A percentile compares a stretch with the other conserved stretches of the same genome.
phyloP scores from a whole-genome alignment of 139 green algal genomes.

The Chara braunii region DNA sequence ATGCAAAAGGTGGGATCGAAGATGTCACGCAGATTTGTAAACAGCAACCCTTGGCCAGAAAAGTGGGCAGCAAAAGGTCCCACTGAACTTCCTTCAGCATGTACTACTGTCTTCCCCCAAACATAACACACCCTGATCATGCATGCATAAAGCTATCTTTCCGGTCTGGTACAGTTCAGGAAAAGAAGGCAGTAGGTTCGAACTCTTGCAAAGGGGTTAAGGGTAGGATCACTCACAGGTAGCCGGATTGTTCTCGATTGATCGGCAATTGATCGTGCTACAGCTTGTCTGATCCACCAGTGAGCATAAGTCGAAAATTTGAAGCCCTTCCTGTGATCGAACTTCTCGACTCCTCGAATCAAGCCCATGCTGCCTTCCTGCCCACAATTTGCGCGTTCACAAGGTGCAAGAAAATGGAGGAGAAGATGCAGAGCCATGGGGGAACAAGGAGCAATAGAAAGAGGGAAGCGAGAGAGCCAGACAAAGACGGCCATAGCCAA shows the following conservation, averaged over 20 bases:
- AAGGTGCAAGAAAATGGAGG: not conserved
- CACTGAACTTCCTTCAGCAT: not conserved
- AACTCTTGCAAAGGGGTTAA: constrained; percentile 38
- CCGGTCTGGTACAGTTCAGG: constrained; percentile 14
- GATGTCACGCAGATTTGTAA: too few relatives aligned
- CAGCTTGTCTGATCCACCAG: constrained; percentile 77
- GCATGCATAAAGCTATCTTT: not conserved
- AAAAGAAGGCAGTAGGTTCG: not conserved
- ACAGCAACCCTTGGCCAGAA: too few relatives aligned
- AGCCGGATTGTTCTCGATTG: constrained; percentile 59
- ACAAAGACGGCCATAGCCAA: not conserved
- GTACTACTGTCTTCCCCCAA: not conserved
- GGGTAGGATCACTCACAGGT: constrained; percentile 46
- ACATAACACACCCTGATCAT: not conserved
- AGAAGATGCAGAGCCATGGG: too few relatives aligned
- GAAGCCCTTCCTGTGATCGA: constrained; percentile 63
- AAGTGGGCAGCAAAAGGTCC: too few relatives aligned
- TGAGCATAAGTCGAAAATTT: constrained; percentile 79
- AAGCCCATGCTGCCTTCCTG: constrained; percentile 49
- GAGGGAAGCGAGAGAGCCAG: not conserved
- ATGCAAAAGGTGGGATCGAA: too few relatives aligned
- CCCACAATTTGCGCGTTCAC: too few relatives aligned
- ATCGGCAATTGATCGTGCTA: constrained; percentile 63
- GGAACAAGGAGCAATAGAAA: too few relatives aligned
- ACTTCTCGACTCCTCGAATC: constrained; percentile 56